These are phyloP conservation scores for Penicillium bialowiezense DNA, from an alignment of 495 filamentous ascomycete species.

Conservation along the genomic window DNA sequence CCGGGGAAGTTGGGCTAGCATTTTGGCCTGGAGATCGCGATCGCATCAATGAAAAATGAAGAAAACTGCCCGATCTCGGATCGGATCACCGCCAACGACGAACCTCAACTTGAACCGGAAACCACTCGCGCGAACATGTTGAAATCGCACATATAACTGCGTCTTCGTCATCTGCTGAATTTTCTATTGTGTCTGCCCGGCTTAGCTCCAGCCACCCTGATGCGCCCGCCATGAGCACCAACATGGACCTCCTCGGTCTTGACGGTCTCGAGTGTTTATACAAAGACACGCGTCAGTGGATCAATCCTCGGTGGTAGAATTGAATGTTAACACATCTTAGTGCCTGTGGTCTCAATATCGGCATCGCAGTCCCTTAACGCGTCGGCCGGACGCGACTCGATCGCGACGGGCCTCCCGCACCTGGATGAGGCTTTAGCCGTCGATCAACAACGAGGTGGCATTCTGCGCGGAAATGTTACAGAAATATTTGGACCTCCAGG, in stretches of 20 bases:
- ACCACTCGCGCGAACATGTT: background rate
- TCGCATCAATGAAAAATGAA: background rate
- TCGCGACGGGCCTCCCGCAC: slow-evolving; percentile 63
- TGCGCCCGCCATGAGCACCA: slow-evolving; percentile 23
- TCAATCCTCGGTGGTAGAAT: background rate
- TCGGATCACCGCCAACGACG: background rate
- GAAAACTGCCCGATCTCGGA: slow-evolving; percentile 5
- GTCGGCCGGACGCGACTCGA: slow-evolving; percentile 47
- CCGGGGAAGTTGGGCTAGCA: background rate
- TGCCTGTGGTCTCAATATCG: slow-evolving; percentile 78
- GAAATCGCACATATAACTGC: background rate
- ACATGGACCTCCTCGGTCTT: slow-evolving; percentile 30
- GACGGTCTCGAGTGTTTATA: slow-evolving; percentile 7
- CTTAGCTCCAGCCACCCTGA: slow-evolving; percentile 5
- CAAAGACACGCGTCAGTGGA: slow-evolving; percentile 28
- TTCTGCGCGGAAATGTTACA: slow-evolving; percentile 74
- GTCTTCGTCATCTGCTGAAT: background rate
- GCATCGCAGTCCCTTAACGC: slow-evolving; percentile 79
- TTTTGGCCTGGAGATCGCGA: slow-evolving; percentile 4
- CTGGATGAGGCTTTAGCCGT: slow-evolving; percentile 56
- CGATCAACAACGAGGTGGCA: slow-evolving; percentile 28
- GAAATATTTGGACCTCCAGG: slow-evolving; percentile 91
- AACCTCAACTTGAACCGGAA: background rate
- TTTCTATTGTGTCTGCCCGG: background rate
- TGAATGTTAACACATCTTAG: slow-evolving; percentile 14